Base-by-base conservation (phyloP, 2,329 filamentous ascomycete genomes). In the Orbilia quercus region DNA sequence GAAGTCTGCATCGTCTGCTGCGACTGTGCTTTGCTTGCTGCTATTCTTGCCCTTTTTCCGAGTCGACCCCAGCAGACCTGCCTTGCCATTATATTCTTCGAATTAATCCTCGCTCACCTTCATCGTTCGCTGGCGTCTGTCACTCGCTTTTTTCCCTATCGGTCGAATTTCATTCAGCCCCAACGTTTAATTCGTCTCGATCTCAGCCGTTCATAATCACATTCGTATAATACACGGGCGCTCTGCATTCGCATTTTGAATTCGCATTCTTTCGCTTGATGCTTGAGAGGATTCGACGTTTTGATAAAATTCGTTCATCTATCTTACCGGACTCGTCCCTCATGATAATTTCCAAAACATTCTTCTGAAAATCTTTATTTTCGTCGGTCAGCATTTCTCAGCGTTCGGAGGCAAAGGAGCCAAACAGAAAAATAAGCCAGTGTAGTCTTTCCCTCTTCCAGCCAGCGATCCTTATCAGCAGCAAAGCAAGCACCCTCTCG, bases 21-120 rank as follows among this genome's bases (percentile, higher is more conserved):
- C 34, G 28, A 12, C 34, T 62, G 20, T 22, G 28, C 28, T 31
- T 4, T 9, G 4, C 5, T 9, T 67, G 62, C 47, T 67, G 63
- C 53, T 67, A 59, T 57, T 66, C 51, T 66, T 64, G 51, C 60
- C 44, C 45, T 67, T 67, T n/a, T 18, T 16, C 63, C 63, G 40
- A 42, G 55, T 57, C 38, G 34, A 65, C 50, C 51, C 62, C 20
- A 57, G 63, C 55, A 42, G 45, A 31, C 48, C n/a, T 36, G 12
- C 28, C 14, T 23, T 11, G 48, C n/a, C n/a, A n/a, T n/a, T n/a
- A n/a, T n/a, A n/a, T n/a, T n/a, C n/a, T 31, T 11, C 42, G 28
- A 50, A 47, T 50, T 54, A 20, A 31, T 31, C 9, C 53, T 64
- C 48, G 23, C 60, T 14, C 53, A 50, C 53, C 20, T 67, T 59